A percentile compares a stretch with the other conserved stretches of the same genome.
These are phyloP conservation scores for Paramecium biaurelia DNA, from an alignment of 73 alveolate species.

Conservation along the genomic window DNA sequence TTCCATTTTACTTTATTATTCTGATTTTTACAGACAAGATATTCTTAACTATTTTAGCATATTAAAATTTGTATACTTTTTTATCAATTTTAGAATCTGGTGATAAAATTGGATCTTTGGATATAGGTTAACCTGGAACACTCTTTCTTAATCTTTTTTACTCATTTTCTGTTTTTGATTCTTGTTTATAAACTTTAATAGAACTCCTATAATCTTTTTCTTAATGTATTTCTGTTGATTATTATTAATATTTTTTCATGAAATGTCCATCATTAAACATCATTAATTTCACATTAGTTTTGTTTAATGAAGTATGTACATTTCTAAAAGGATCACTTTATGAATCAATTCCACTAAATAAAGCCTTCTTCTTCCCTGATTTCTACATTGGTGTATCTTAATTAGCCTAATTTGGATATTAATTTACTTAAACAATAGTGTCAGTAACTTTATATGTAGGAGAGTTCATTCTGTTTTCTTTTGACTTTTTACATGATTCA, in stretches of 20 bases:
- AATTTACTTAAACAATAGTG: not conserved
- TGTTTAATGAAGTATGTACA: not conserved
- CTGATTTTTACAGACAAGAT: not conserved
- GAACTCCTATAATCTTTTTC: not conserved
- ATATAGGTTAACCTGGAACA: not conserved
- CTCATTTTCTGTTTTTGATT: not conserved
- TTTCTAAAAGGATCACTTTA: not conserved
- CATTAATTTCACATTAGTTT: not conserved
- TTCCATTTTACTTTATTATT: not conserved
- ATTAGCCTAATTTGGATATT: not conserved
- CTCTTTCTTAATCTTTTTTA: not conserved
- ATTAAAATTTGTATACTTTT: not conserved
- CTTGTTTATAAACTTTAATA: not conserved
- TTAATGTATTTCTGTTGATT: not conserved
- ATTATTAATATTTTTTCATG: conserved; percentile 3
- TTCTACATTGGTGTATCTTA: not conserved
- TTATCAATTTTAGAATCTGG: not conserved
- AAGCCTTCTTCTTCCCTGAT: not conserved
- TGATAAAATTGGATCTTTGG: not conserved
- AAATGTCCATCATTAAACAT: conserved; percentile 15
- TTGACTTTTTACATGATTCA: not conserved
- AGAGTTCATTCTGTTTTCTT: not conserved
- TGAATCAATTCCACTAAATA: conserved; percentile 5
- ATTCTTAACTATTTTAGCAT: not conserved
- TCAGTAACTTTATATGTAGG: conserved; percentile 1